Evolutionary conservation across 1,284 basidiomycete species (phyloP), one percentile per base, ranked within the genome.

Genomic region (Trichosporon asahii): DNA sequence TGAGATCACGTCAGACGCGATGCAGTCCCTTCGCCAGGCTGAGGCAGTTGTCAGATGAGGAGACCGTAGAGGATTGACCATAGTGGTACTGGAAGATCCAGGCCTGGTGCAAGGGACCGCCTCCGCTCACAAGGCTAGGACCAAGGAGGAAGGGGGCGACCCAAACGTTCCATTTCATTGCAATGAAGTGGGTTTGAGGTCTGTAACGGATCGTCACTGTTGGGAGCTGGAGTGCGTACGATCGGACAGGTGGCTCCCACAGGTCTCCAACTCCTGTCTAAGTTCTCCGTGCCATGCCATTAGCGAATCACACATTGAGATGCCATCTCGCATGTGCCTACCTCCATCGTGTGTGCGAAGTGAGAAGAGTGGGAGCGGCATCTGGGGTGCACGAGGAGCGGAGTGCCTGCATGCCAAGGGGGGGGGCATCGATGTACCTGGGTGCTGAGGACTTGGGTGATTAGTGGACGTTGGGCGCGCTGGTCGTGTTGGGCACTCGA

Each of bases 91-190:
- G 40, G 11, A 14, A n/a, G 40, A 44, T 44, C 49, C 11, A 11
- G 49, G 21, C 49, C 49, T 53, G 23, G 21, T 11, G 25, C 21
- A 25, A 25, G 49, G 49, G 49, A 21, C 49, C 49, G 49, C 23
- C 11, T 21, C 49, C 8, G 21, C 21, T 18, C 9, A 9, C 23
- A 53, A 21, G 49, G 9, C 40, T 25, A 12, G 49, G 21, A 23
- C 23, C 23, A 11, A 53, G 21, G 9, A 9, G 9, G 49, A 11
- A 53, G 8, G 49, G 49, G 3, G 23, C 49, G 49, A 53, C 21
- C 49, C 49, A 25, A 53, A 53, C 49, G 49, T 53, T 53, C 49
- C 49, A 53, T 53, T 53, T 23, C 40, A 53, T 53, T 53, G 49
- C 21, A 21, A 53, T 53, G 49, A 11, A 53, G 49, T 53, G 49